phyloP scores from a whole-genome alignment of 2,329 filamentous ascomycete species.

The Fusarium transvaalense region DNA sequence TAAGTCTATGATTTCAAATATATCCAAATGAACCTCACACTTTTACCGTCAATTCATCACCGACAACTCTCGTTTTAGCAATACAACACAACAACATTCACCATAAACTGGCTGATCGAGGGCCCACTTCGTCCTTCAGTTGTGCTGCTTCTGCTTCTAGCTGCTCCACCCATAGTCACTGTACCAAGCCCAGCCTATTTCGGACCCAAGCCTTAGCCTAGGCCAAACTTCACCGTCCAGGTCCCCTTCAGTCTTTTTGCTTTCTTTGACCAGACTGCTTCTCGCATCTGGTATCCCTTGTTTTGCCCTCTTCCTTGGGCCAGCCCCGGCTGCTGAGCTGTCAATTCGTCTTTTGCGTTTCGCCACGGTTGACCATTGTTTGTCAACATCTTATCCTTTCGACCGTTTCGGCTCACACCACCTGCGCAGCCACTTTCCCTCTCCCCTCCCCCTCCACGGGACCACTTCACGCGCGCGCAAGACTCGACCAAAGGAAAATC shows the following conservation, averaged over 20 bases:
- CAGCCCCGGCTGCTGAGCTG: constrained; percentile 35
- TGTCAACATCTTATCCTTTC: constrained; percentile 22
- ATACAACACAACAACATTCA: constrained; percentile 6
- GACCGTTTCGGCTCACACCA: constrained; percentile 40
- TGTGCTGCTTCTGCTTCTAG: constrained; percentile 21
- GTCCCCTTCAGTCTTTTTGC: constrained; percentile 41
- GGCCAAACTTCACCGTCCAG: constrained; percentile 48
- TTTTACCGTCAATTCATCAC: neutral
- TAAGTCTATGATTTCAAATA: neutral
- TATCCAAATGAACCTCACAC: neutral
- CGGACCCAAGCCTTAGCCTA: constrained; percentile 42
- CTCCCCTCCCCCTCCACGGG: constrained; percentile 39
- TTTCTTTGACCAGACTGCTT: constrained; percentile 27
- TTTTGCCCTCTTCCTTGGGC: constrained; percentile 23
- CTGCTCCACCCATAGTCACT: constrained; percentile 27
- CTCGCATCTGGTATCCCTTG: constrained; percentile 31
- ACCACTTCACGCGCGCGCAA: constrained; percentile 36
- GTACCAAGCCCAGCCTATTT: constrained; percentile 43
- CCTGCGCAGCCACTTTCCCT: constrained; percentile 37
- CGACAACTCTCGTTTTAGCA: neutral
- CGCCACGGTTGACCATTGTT: constrained; percentile 12
- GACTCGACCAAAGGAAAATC: constrained; percentile 15
- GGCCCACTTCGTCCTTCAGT: constrained; percentile 32
- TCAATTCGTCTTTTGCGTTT: constrained; percentile 27
- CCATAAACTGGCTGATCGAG: constrained; percentile 35